Percentiles rank a stretch among this genome's conserved stretches.
Evolutionary conservation across 345 rosid species (phyloP).

Genomic region (Salix udensis): DNA sequence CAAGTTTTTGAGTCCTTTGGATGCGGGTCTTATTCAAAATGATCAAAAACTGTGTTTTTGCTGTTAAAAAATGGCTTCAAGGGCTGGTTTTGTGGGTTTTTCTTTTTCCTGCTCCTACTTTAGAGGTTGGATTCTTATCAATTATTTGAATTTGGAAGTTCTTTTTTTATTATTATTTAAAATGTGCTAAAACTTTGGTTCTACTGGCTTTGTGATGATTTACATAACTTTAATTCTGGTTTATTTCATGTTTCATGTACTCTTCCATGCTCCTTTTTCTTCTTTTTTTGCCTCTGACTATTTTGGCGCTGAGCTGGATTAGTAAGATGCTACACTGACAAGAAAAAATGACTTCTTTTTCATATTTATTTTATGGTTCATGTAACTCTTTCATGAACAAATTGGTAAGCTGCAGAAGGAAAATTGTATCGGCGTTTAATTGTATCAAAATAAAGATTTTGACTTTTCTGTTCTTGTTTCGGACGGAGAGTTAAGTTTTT

Average conservation of each 20-base stretch:
- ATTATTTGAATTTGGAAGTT: neutral
- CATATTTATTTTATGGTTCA: neutral
- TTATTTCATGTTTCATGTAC: neutral
- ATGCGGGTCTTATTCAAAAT: constrained; percentile 9
- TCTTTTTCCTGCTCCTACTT: neutral
- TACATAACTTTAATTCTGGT: neutral
- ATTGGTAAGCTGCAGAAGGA: neutral
- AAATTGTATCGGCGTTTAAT: neutral
- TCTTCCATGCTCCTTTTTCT: neutral
- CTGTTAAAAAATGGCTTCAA: neutral
- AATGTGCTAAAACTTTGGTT: neutral
- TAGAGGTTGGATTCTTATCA: neutral
- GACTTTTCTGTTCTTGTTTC: constrained; percentile 6
- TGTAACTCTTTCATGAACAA: too few species aligned
- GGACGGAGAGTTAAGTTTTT: neutral
- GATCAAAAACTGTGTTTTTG: neutral
- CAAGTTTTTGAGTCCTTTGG: neutral
- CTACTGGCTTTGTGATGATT: neutral
- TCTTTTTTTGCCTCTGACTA: neutral
- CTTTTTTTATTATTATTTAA: neutral
- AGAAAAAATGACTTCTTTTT: neutral
- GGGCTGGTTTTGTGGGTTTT: neutral
- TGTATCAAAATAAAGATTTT: neutral
- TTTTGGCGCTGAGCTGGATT: neutral
- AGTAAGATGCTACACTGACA: neutral